Conservation (phyloP, 2,329 filamentous ascomycete species). For the Hortaea werneckii region DNA sequence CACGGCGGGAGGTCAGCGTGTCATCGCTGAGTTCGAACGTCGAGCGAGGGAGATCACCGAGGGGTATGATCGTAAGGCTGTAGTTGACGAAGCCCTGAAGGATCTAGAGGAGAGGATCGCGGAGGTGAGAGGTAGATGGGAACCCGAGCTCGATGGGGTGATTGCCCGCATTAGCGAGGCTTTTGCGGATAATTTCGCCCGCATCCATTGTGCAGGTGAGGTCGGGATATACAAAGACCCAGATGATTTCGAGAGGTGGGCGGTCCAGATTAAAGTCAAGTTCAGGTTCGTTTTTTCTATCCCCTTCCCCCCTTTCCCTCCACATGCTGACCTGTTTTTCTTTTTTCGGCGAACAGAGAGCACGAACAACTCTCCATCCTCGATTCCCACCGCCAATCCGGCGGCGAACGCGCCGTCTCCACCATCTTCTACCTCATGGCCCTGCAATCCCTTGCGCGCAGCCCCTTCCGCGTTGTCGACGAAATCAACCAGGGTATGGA, state of each 20-base stretch:
- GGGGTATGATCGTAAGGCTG: conserved; percentile 44
- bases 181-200: conserved; percentile 85
- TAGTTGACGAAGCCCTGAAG: conserved; percentile 35
- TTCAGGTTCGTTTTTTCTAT: conserved; percentile 56
- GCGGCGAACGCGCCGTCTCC: conserved; percentile 88
- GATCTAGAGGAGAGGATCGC: conserved; percentile 49
- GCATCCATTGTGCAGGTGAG: conserved; percentile 89
- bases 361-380: conserved; percentile 75
- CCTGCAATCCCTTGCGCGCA: conserved; percentile 82
- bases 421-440: conserved; percentile 99
- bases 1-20: conserved; percentile 52
- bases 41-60: conserved; percentile 58
- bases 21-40: conserved; percentile 67
- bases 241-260: conserved; percentile 91
- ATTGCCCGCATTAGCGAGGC: conserved; percentile 76
- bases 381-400: conserved; percentile 86
- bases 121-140: conserved; percentile 63
- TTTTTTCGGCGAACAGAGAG: conserved; percentile 41
- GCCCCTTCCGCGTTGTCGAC: conserved; percentile 95
- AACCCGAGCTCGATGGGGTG: conserved; percentile 69
- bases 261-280: conserved; percentile 86
- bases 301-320: not conserved
- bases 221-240: conserved; percentile 73
- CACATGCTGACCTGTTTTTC: not conserved
- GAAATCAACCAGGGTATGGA: conserved; percentile 99